Base-by-base conservation (phyloP, 2,329 filamentous ascomycete species). In the Neonectria sp. region DNA sequence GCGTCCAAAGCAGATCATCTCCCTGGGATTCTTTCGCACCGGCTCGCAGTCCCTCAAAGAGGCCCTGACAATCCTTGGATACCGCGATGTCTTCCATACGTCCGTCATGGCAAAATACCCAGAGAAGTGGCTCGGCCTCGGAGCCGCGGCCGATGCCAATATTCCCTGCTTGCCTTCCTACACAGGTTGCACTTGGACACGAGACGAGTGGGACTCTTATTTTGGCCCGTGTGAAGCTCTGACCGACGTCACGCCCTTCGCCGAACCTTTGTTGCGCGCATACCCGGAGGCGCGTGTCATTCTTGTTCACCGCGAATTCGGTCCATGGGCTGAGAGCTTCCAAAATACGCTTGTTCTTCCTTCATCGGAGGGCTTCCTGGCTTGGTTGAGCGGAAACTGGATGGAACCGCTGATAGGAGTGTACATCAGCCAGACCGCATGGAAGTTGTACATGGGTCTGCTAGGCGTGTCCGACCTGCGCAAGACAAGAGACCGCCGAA, bases 251-350 rank as follows among this genome's bases (percentile, higher is more conserved):
- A 71, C 71, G 0, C 68, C 68, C 13, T 65, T 72, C 24, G 71
- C 75, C 0, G 59, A 71, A 15, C 68, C 73, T n/a, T 56, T 80
- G 1, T 73, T 78, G 17, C 60, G 59, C 4, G 73, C 74, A 0
- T 80, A 79, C 8, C 77, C 77, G 1, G 73, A 78, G 0, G 77
- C 78, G 1, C 77, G 77, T 27, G 71, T 79, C 9, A 70, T 79
- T 15, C 71, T 79, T 0, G 67, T 71, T 17, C 68, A 76, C 9
- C 73, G 77, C 12, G 73, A 79, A 17, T 65, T 77, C 9, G 77
- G 78, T 3, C 60, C 56, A 2, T 78, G 77, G 78, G 65, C 65
- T 27, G 51, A 65, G 11, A 79, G 77, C 66, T 52, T 52, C 15
- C 24, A 21, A 2, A 33, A 33, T 11, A 33, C 49, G 4, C 49